Conservation (phyloP, 208 protist species). For the Leptomonas seymouri region DNA sequence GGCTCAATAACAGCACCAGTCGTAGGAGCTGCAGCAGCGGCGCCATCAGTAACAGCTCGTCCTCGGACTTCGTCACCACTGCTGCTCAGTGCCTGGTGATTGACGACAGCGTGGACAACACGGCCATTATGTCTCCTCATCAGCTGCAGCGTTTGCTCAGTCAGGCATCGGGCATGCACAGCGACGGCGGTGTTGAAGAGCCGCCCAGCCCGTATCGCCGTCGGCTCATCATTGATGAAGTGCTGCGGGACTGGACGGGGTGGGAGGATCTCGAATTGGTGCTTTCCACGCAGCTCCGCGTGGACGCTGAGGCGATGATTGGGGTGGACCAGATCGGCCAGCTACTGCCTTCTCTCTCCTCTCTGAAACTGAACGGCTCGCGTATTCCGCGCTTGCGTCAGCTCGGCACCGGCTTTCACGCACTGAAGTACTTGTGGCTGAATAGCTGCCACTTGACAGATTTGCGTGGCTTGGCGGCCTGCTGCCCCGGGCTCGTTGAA, state of each 20-base stretch:
- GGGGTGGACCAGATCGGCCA: conserved; percentile 62
- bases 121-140: conserved; percentile 2
- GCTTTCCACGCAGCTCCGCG: conserved; percentile 58
- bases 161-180: background rate
- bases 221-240: conserved; percentile 54
- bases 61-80: conserved; percentile 4
- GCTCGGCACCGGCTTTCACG: conserved; percentile 63
- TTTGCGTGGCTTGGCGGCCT: conserved; percentile 69
- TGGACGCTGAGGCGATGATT: conserved; percentile 60
- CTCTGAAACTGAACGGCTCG: conserved; percentile 71
- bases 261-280: conserved; percentile 80
- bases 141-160: conserved; percentile 16
- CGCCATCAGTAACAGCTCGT: conserved; percentile 9
- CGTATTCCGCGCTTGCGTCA: conserved; percentile 68
- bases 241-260: conserved; percentile 75
- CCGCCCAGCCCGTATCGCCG: conserved; percentile 22
- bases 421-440: conserved; percentile 77
- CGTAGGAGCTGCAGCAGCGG: conserved; percentile 16
- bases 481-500: conserved; percentile 65
- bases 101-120: conserved; percentile 12
- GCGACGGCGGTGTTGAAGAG: background rate
- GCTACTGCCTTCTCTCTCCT: conserved; percentile 56
- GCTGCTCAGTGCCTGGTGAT: conserved; percentile 18
- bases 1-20: conserved; percentile 10
- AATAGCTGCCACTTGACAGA: conserved; percentile 72